Conservation (phyloP, 2,329 filamentous ascomycete genomes). For the Microsporum canis region DNA sequence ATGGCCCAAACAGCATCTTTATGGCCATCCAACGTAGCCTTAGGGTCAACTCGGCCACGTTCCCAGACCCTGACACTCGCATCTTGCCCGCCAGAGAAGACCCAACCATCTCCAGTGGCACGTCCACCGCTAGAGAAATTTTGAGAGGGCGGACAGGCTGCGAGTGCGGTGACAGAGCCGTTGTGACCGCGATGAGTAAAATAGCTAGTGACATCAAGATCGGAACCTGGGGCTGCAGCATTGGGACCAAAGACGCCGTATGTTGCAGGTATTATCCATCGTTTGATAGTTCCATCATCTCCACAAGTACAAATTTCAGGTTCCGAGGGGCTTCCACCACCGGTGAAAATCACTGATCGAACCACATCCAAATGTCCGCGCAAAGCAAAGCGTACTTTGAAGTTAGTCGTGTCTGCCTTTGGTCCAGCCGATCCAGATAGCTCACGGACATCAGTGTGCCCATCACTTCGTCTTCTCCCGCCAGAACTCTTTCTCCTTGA, state of each 20-base stretch:
- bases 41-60: slow-evolving; percentile 83
- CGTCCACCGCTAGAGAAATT: slow-evolving; percentile 84
- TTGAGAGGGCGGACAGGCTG: slow-evolving; percentile 75
- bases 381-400: slow-evolving; percentile 86
- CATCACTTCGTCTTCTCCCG: slow-evolving; percentile 52
- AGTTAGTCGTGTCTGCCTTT: slow-evolving; percentile 61
- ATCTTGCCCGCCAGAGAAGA: slow-evolving; percentile 95
- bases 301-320: slow-evolving; percentile 94
- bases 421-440: slow-evolving; percentile 25
- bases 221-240: slow-evolving; percentile 49
- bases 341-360: slow-evolving; percentile 89
- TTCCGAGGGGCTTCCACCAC: slow-evolving; percentile 86
- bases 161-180: slow-evolving; percentile 77
- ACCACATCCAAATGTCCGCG: slow-evolving; percentile 90
- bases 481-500: slow-evolving; percentile 71
- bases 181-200: slow-evolving; percentile 91
- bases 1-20: slow-evolving; percentile 94
- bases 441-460: slow-evolving; percentile 53
- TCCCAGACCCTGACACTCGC: slow-evolving; percentile 92
- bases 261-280: slow-evolving; percentile 83
- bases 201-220: slow-evolving; percentile 83
- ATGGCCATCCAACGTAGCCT: slow-evolving; percentile 86
- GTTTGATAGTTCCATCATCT: slow-evolving; percentile 90
- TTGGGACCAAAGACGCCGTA: slow-evolving; percentile 50
- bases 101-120: slow-evolving; percentile 88